Percentiles rank a stretch among this genome's conserved stretches.
Evolutionary conservation across 768 basidiomycete genomes (phyloP).

Genomic region (Lactarius akahatsu): DNA sequence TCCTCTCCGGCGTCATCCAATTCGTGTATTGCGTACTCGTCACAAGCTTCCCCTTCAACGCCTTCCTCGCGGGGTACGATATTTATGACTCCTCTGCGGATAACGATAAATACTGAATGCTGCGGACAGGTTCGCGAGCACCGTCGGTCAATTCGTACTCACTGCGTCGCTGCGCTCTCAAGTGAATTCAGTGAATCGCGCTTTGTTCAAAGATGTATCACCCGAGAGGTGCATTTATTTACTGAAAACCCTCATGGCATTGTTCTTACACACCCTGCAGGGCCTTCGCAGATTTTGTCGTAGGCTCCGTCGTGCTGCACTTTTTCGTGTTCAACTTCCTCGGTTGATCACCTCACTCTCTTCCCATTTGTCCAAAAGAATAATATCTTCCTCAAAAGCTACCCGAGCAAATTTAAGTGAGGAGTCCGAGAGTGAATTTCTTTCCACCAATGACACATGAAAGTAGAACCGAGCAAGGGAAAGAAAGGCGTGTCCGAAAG

Average conservation of each 20-base stretch:
- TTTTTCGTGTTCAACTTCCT: slow-evolving; percentile 99
- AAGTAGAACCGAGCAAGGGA: not conserved
- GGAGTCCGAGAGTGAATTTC: not conserved
- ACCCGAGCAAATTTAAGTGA: not conserved
- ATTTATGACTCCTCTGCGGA: not conserved
- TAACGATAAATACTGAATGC: not conserved
- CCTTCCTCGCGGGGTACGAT: slow-evolving; percentile 90
- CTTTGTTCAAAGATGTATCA: slow-evolving; percentile 86
- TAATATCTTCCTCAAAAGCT: not conserved
- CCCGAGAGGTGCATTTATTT: slow-evolving; percentile 74
- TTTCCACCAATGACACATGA: not conserved
- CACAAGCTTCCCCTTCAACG: slow-evolving; percentile 95
- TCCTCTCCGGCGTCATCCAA: slow-evolving; percentile 86
- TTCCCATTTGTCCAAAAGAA: not conserved
- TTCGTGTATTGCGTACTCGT: slow-evolving; percentile 90
- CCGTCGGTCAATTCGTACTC: slow-evolving; percentile 95
- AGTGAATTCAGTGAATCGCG: slow-evolving; percentile 81
- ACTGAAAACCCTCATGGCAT: not conserved
- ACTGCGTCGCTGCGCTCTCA: slow-evolving; percentile 90
- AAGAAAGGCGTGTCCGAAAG: slow-evolving; percentile 6
- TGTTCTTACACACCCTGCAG: slow-evolving; percentile 42
- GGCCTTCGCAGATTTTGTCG: slow-evolving; percentile 94
- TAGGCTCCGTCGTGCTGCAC: slow-evolving; percentile 94
- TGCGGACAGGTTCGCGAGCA: slow-evolving; percentile 74
- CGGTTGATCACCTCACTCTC: slow-evolving; percentile 48